These are phyloP conservation scores for Stagonosporopsis vannaccii DNA, from an alignment of 2,329 filamentous ascomycete species.

Conservation along the genomic window DNA sequence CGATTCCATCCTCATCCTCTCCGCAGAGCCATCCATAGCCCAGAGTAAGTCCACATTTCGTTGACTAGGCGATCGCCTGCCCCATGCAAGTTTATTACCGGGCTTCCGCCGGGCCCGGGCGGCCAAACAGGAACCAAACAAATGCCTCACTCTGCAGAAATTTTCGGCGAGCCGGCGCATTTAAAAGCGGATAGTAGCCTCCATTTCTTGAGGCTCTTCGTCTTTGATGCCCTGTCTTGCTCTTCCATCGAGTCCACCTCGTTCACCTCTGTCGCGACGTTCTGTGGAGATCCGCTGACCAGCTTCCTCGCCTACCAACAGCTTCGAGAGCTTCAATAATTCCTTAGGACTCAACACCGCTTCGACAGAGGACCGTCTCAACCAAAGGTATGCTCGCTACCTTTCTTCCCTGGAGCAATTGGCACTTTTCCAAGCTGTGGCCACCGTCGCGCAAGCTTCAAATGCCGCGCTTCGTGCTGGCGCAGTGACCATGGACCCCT, in stretches of 20 bases:
- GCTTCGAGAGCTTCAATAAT: conserved; percentile 32
- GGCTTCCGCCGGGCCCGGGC: conserved; percentile 40
- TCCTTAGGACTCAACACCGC: conserved; percentile 24
- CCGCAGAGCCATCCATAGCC: conserved; percentile 24
- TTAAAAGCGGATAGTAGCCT: conserved; percentile 42
- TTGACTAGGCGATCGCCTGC: conserved; percentile 29
- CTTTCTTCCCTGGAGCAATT: conserved; percentile 27
- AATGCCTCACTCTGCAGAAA: conserved; percentile 48
- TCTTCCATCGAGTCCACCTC: conserved; percentile 33
- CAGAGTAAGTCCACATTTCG: conserved; percentile 39
- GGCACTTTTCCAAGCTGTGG: conserved; percentile 13
- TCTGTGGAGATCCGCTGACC: conserved; percentile 41
- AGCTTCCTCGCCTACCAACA: conserved; percentile 37
- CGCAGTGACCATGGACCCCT: conserved; percentile 17
- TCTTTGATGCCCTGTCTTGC: conserved; percentile 41
- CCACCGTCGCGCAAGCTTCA: conserved; percentile 19
- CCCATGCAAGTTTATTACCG: conserved; percentile 36
- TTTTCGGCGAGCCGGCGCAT: conserved; percentile 40
- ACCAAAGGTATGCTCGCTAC: conserved; percentile 44
- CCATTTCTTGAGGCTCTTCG: conserved; percentile 25
- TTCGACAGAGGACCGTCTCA: conserved; percentile 27
- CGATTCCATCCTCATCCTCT: conserved; percentile 15
- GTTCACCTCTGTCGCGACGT: conserved; percentile 34
- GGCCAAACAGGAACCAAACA: conserved; percentile 38
- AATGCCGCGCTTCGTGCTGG: conserved; percentile 7